Evolutionary conservation across 352 stramenopile genomes (phyloP), one percentile per base, ranked within the genome.

Genomic region (Phytophthora pluvialis): DNA sequence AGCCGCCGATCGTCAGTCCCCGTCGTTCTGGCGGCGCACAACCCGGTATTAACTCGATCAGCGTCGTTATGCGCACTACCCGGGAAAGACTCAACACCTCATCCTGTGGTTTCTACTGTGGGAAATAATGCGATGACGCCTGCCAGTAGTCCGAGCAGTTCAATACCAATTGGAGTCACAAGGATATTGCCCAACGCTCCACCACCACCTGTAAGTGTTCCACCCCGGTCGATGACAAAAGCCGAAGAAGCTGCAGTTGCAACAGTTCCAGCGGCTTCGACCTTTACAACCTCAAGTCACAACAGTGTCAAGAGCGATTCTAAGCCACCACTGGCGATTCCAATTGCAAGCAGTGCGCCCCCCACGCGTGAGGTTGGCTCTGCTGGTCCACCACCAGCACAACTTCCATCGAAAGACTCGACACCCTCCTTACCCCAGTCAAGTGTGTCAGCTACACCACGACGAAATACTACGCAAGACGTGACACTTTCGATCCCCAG

Each of bases 61-160:
- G 53, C 53, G 5, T 85, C 77, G 3, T 63, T 71, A 10, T 81
- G 70, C 3, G 60, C 52, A 15, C 26, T 84, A 28, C 40, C 57
- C 15, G 31, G 7, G 28, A 53, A 61, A 44, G 16, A 38, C 44
- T 0, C 38, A 39, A 2, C 29, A 21, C 5, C 26, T 28, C 5
- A 28, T 33, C 16, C 29, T 10, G 35, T 45, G 9, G 25, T 38
- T 4, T 25, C 21, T 60, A 21, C n/a, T 43, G 5, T 45, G 8
- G 47, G 15, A 48, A 29, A 21, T 16, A 67, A 49, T 44, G 7
- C 11, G 4, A 26, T 36, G 3, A 8, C 39, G 10, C 55, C 55
- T 56, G n/a, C 42, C 21, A 66, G 39, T 7, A 9, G 54, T 42
- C 40, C 54, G n/a, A 54, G 16, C 21, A 55, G 31, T 33, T 26